Conservation (phyloP, 257 asterid species). For the Phtheirospermum japonicum region DNA sequence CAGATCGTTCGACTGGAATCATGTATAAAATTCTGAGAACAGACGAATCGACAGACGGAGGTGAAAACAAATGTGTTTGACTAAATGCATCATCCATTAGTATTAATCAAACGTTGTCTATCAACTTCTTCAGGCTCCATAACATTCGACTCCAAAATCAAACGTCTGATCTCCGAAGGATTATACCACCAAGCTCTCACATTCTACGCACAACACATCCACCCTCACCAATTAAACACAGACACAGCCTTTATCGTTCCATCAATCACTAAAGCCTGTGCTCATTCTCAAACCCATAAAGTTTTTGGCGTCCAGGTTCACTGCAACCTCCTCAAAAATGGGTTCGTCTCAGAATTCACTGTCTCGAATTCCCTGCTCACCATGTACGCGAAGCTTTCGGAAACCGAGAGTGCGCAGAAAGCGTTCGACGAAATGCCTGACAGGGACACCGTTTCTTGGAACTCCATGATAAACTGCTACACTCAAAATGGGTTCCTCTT, state of each 20-base stretch:
- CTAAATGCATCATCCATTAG: constrained; percentile 25
- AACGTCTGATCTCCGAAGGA: constrained; percentile 36
- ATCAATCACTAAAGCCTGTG: constrained; percentile 65
- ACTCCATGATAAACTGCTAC: constrained; percentile 58
- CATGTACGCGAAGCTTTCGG: constrained; percentile 46
- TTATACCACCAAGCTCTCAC: constrained; percentile 41
- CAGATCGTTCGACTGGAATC: too few species aligned
- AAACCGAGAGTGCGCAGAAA: constrained; percentile 32
- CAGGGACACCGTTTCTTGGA: constrained; percentile 59
- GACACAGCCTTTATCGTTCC: constrained; percentile 53
- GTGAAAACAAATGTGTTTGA: background rate
- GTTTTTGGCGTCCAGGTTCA: constrained; percentile 53
- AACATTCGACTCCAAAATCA: constrained; percentile 34
- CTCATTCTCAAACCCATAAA: constrained; percentile 41
- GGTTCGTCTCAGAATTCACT: constrained; percentile 46
- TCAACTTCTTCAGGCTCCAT: constrained; percentile 36
- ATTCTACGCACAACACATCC: constrained; percentile 45
- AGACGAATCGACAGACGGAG: too few species aligned
- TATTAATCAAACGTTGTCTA: constrained; percentile 27
- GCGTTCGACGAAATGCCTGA: constrained; percentile 66
- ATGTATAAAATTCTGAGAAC: too few species aligned
- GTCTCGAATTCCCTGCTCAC: constrained; percentile 61
- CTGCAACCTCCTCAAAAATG: constrained; percentile 47
- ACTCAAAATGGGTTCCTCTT: constrained; percentile 44
- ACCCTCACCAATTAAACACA: constrained; percentile 42